A percentile compares a stretch with the other conserved stretches of the same genome.
These are phyloP conservation scores for Pleurotus tuoliensis DNA, from an alignment of 768 basidiomycete genomes.

Conservation along the genomic window DNA sequence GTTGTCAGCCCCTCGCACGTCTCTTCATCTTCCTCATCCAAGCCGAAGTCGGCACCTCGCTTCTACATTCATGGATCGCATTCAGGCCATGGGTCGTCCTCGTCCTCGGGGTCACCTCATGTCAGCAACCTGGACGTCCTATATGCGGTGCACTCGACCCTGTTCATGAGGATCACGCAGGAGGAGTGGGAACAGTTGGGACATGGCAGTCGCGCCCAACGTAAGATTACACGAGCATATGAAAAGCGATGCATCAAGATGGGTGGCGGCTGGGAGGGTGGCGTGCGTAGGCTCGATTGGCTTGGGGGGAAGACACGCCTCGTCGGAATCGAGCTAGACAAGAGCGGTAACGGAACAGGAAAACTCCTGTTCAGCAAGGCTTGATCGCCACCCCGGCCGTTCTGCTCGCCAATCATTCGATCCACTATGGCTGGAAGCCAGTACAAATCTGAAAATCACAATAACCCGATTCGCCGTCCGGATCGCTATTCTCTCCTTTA, in stretches of 20 bases:
- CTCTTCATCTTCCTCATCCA: conserved; percentile 14
- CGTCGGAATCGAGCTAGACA: conserved; percentile 59
- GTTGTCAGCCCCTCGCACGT: conserved; percentile 36
- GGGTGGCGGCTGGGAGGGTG: conserved; percentile 65
- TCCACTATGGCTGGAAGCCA: no score
- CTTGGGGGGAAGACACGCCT: conserved; percentile 56
- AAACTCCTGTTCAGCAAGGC: conserved; percentile 40
- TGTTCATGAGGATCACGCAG: conserved; percentile 52
- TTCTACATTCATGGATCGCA: conserved; percentile 23
- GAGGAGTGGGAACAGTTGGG: conserved; percentile 65
- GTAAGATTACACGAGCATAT: conserved; percentile 57
- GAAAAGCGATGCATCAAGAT: conserved; percentile 56
- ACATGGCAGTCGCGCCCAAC: conserved; percentile 50
- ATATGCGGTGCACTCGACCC: conserved; percentile 52
- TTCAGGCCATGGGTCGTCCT: conserved; percentile 12
- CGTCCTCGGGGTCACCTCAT: conserved; percentile 16
- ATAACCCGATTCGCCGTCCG: background rate
- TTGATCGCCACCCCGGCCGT: background rate
- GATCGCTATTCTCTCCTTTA: background rate
- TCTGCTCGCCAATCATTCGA: no score
- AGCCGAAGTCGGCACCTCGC: conserved; percentile 10
- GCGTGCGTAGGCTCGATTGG: conserved; percentile 67
- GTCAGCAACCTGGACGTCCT: conserved; percentile 66
- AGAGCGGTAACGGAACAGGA: conserved; percentile 35
- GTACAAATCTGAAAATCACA: background rate